Evolutionary conservation across 2,329 filamentous ascomycete genomes (phyloP).

Genomic region (Drechslera avenae): DNA sequence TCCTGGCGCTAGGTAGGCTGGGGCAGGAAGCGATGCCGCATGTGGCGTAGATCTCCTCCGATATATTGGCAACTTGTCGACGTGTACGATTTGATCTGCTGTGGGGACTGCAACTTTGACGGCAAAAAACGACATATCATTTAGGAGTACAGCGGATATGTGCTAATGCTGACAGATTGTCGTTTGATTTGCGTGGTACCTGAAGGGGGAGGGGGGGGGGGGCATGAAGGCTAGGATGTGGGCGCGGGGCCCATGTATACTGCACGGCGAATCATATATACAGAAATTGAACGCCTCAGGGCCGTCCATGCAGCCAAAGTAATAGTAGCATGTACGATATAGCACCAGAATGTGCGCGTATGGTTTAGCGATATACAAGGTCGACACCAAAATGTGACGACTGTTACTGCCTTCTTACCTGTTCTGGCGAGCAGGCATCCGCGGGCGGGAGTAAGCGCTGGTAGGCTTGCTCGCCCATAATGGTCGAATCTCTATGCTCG

Average conservation of each 20-base stretch:
- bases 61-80: slow-evolving; percentile 4
- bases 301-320: slow-evolving; percentile 10
- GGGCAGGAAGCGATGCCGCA: slow-evolving; percentile 5
- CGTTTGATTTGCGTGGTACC: slow-evolving; percentile 30
- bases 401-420: slow-evolving; percentile 39
- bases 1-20: slow-evolving; percentile 2
- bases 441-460: slow-evolving; percentile 52
- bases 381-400: slow-evolving; percentile 18
- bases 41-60: slow-evolving; percentile 3
- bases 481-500: slow-evolving; percentile 54
- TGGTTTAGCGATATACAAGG: slow-evolving; percentile 4
- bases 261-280: slow-evolving; percentile 27
- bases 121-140: background rate
- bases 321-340: slow-evolving; percentile 11
- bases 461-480: slow-evolving; percentile 52
- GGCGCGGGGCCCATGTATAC: slow-evolving; percentile 18
- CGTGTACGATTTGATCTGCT: background rate
- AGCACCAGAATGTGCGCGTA: slow-evolving; percentile 16
- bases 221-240: slow-evolving; percentile 27
- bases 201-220: too few species aligned
- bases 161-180: slow-evolving; percentile 8
- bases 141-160: background rate
- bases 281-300: slow-evolving; percentile 27
- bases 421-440: slow-evolving; percentile 55
- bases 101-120: background rate